phyloP scores from a whole-genome alignment of 257 asterid species.

The Solanum pimpinellifolium region DNA sequence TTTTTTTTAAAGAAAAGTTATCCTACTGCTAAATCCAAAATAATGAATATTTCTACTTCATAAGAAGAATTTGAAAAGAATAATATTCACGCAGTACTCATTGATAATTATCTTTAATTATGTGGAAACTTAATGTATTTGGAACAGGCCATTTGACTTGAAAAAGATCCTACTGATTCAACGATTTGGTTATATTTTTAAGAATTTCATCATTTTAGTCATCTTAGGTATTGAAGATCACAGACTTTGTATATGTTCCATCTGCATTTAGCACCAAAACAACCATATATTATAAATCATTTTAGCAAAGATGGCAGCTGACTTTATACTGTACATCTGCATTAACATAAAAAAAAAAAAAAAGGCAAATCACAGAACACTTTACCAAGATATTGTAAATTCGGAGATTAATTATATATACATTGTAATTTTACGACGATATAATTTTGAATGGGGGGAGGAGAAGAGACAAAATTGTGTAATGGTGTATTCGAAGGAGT shows the following conservation, averaged over 20 bases:
- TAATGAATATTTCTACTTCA: not conserved
- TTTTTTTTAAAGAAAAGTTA: not conserved
- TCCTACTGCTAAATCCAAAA: not conserved
- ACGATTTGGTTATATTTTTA: not conserved
- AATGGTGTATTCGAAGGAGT: not conserved
- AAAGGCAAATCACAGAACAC: not conserved
- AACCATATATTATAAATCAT: not conserved
- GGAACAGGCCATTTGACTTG: not conserved
- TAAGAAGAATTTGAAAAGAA: not conserved
- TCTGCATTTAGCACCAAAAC: not conserved
- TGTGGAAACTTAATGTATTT: not conserved
- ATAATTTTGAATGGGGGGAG: accelerated
- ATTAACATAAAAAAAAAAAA: not conserved
- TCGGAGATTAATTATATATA: not conserved
- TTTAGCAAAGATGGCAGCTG: not conserved
- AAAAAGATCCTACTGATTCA: not conserved
- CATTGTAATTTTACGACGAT: no score
- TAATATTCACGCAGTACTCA: not conserved
- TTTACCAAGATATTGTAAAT: not conserved
- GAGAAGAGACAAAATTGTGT: not conserved
- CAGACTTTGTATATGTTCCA: not conserved
- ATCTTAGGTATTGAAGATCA: not conserved
- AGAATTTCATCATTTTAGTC: not conserved
- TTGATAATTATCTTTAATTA: not conserved
- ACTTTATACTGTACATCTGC: not conserved